Percentiles rank a stretch among this genome's conserved stretches.
Conservation (phyloP, 2,329 filamentous ascomycete genomes). For the Moelleriella libera region DNA sequence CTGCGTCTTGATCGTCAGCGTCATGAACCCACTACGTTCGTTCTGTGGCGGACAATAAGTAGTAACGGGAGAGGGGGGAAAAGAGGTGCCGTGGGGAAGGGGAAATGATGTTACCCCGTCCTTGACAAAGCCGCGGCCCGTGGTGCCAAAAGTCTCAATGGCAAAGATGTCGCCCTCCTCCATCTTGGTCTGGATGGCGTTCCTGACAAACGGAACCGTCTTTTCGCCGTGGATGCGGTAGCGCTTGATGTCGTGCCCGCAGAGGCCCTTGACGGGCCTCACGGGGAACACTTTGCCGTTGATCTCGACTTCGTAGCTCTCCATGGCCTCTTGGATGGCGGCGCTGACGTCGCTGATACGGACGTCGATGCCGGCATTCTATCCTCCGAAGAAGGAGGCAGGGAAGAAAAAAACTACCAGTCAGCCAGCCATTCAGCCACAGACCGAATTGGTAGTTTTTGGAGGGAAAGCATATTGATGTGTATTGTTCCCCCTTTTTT, state of each 20-base stretch:
- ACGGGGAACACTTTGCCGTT: conserved; percentile 65
- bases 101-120: background rate
- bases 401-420: too few relatives aligned
- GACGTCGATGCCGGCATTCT: conserved; percentile 80
- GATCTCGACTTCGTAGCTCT: conserved; percentile 80
- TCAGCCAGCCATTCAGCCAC: too few relatives aligned
- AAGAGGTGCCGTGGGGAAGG: background rate
- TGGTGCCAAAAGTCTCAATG: conserved; percentile 92
- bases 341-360: conserved; percentile 75
- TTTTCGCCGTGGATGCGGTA: conserved; percentile 89
- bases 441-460: too few relatives aligned
- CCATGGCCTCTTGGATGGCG: conserved; percentile 81
- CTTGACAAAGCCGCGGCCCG: conserved; percentile 51
- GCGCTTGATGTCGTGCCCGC: conserved; percentile 78
- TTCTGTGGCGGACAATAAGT: too few relatives aligned
- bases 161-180: conserved; percentile 93
- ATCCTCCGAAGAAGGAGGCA: conserved; percentile 36
- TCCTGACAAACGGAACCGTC: conserved; percentile 87
- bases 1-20: conserved; percentile 62
- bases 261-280: conserved; percentile 77
- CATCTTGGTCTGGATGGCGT: conserved; percentile 83
- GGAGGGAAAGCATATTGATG: too few relatives aligned
- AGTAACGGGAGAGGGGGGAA: background rate
- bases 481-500: background rate
- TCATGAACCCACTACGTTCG: conserved; percentile 21